Percentiles rank a stretch among this genome's conserved stretches.
These are phyloP conservation scores for Pisolithus microcarpus DNA, from an alignment of 768 basidiomycete genomes.

Conservation along the genomic window DNA sequence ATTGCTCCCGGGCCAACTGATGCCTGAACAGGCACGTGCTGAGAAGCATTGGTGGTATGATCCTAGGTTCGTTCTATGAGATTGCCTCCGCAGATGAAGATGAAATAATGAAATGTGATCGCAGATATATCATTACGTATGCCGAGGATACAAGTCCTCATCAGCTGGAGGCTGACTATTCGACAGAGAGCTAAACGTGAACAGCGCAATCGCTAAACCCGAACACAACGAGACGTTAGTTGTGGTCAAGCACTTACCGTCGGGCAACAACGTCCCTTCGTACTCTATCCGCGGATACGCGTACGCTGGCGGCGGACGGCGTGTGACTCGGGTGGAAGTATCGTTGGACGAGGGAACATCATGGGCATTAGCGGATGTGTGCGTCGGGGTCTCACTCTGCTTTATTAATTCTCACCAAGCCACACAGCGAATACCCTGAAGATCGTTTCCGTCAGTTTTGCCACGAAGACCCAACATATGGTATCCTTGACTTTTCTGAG, in stretches of 20 bases:
- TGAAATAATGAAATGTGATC: not conserved
- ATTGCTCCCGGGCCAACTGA: slow-evolving; percentile 46
- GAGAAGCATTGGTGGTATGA: slow-evolving; percentile 53
- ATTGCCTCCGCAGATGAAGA: not conserved
- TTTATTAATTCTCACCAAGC: not conserved
- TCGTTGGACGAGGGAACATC: slow-evolving; percentile 45
- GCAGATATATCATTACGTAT: slow-evolving; percentile 30
- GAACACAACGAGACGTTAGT: slow-evolving; percentile 44
- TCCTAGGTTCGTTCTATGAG: slow-evolving; percentile 26
- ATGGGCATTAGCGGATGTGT: slow-evolving; percentile 43
- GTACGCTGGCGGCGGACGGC: slow-evolving; percentile 53
- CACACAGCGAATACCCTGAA: slow-evolving; percentile 38
- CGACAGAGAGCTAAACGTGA: slow-evolving; percentile 53
- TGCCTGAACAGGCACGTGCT: slow-evolving; percentile 44
- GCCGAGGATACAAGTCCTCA: slow-evolving; percentile 3
- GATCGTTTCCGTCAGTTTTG: slow-evolving; percentile 38
- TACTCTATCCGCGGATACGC: slow-evolving; percentile 52
- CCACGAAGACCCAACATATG: slow-evolving; percentile 37
- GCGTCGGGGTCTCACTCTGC: not conserved
- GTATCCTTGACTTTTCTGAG: slow-evolving; percentile 40
- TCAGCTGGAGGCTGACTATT: slow-evolving; percentile 16
- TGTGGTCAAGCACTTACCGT: slow-evolving; percentile 5
- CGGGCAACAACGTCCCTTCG: slow-evolving; percentile 5
- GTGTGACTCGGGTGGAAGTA: slow-evolving; percentile 52
- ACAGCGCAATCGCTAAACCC: slow-evolving; percentile 49